phyloP scores from a whole-genome alignment of 768 basidiomycete species.

The Dendrothele bispora region DNA sequence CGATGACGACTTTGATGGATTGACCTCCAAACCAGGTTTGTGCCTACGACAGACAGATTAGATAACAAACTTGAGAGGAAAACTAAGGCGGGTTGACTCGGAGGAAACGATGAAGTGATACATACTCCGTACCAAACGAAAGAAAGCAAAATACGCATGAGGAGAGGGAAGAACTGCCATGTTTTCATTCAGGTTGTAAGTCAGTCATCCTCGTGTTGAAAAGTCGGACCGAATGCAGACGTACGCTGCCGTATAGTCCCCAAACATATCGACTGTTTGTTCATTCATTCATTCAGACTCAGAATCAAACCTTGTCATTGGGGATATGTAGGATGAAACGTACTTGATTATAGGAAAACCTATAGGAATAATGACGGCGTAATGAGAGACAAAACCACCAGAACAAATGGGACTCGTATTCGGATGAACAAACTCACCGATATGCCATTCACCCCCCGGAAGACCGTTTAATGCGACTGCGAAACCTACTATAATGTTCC shows the following conservation, averaged over 20 bases:
- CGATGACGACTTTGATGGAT: not conserved
- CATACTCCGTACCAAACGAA: not conserved
- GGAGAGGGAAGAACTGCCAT: not conserved
- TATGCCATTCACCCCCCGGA: not conserved
- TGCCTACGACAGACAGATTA: not conserved
- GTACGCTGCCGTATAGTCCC: not conserved
- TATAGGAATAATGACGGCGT: no score
- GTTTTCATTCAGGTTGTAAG: not conserved
- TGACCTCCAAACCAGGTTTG: not conserved
- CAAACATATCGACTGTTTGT: not conserved
- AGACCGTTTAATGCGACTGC: not conserved
- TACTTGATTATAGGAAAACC: not conserved
- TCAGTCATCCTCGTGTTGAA: no score
- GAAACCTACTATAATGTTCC: not conserved
- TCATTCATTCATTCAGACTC: no score
- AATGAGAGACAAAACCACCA: no score
- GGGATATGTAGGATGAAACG: no score
- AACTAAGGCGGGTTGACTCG: not conserved
- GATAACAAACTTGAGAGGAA: not conserved
- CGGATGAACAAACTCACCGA: not conserved
- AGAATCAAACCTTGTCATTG: no score
- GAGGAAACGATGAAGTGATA: not conserved
- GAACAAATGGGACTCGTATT: not conserved
- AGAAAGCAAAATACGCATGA: not conserved
- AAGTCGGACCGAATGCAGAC: not conserved